Evolutionary conservation across 371 early-diverging fungal species (phyloP), one percentile per base, ranked within the genome.

Genomic region (Mortierella sp.): DNA sequence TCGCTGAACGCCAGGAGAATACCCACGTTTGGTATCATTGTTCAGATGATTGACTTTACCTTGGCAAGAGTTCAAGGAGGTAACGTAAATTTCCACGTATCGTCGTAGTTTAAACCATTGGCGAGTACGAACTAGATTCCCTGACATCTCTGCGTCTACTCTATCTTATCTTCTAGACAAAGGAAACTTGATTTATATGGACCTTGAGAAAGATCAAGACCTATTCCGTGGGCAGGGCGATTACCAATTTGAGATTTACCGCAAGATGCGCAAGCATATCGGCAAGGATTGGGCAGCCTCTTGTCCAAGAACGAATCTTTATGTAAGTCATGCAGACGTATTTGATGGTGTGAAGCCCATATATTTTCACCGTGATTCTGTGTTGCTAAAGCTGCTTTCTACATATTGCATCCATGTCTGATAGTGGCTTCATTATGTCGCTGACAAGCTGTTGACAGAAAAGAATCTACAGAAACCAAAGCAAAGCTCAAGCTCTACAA

Each of bases 181-280:
- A 65, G 74, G 74, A n/a, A 69, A 63, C 20, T 35, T 73, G 64
- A 83, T 83, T 20, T 75, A 78, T 57, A 83, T 83, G 78, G 75
- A 75, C 22, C 39, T 78, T 40, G 78, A 75, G 52, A 72, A 84
- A 62, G 93, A 92, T 72, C 87, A 87, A 64, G 89, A 88, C 30
- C 85, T 88, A 64, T 95, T 93, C 72, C 86, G 77, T 8, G 96
- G 96, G 16, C 64, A 84, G 22, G 94, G 92, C 24, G 96, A 95
- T 77, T 85, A 88, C 47, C 95, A 95, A 84, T 96, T 88, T 78
- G 94, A 92, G 47, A 88, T 95, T 30, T 96, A 96, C 68, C 84
- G 94, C 63, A 85, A 87, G 85, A 96, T 96, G 96, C 87, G 87
- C 35, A 77, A 75, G 35, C 84, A 76, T 35, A 70, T 83, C 20